Percentiles rank a stretch among this genome's conserved stretches.
Conservation (phyloP, 2,329 filamentous ascomycete species). For the Penicillium fuscoglaucum region DNA sequence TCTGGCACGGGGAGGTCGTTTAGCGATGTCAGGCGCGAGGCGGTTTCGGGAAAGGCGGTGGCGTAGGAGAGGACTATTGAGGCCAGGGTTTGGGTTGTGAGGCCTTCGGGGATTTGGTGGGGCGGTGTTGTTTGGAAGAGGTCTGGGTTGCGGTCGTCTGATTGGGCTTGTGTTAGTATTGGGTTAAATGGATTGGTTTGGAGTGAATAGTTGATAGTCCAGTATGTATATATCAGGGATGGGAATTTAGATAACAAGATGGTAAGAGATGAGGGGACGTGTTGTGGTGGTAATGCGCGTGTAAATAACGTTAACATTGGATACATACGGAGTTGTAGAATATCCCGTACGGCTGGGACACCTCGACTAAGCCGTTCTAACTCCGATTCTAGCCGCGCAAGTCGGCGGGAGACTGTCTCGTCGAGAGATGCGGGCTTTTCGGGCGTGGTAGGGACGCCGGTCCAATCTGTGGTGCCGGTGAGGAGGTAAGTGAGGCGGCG, state of each 20-base stretch:
- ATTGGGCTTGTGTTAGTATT: neutral
- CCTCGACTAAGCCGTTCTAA: slow-evolving; percentile 40
- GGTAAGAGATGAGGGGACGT: neutral
- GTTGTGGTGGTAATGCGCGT: neutral
- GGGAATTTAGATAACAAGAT: neutral
- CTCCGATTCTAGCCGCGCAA: slow-evolving; percentile 41
- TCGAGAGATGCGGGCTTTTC: slow-evolving; percentile 38
- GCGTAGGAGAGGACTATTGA: slow-evolving; percentile 49
- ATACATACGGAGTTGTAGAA: slow-evolving; percentile 44
- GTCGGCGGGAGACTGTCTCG: slow-evolving; percentile 42
- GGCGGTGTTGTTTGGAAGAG: slow-evolving; percentile 41
- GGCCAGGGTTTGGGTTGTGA: slow-evolving; percentile 39
- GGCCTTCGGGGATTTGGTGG: slow-evolving; percentile 36
- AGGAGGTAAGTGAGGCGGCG: slow-evolving; percentile 48
- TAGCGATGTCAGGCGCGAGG: slow-evolving; percentile 50
- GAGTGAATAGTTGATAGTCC: neutral
- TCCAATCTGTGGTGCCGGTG: slow-evolving; percentile 44
- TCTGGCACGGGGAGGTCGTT: slow-evolving; percentile 50
- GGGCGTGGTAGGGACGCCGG: slow-evolving; percentile 38
- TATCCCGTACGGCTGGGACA: slow-evolving; percentile 43
- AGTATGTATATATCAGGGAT: neutral
- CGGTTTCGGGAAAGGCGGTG: slow-evolving; percentile 48
- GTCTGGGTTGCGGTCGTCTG: slow-evolving; percentile 45
- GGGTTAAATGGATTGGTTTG: neutral
- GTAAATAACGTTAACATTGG: neutral